A percentile compares a stretch with the other conserved stretches of the same genome.
These are phyloP conservation scores for Chalaropsis ovoidea DNA, from an alignment of 2,329 filamentous ascomycete genomes.

Conservation along the genomic window DNA sequence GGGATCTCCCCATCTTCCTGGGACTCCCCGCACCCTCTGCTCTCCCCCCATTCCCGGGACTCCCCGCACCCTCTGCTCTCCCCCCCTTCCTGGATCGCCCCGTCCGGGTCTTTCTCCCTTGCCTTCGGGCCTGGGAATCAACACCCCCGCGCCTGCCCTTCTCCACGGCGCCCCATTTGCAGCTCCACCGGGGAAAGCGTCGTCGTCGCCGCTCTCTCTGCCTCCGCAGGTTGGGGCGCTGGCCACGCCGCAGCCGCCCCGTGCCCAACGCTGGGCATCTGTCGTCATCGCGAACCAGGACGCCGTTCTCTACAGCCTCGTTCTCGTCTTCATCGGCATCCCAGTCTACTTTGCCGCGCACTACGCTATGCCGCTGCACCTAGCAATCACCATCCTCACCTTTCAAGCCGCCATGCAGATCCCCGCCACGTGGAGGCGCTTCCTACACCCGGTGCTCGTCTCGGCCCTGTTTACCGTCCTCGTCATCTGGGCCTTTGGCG, in stretches of 20 bases:
- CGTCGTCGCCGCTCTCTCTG: constrained; percentile 14
- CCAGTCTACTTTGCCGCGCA: constrained; percentile 45
- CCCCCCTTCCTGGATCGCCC: constrained; percentile 16
- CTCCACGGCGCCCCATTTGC: constrained; percentile 18
- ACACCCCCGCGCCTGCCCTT: constrained; percentile 29
- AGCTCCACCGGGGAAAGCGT: background rate
- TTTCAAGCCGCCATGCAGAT: constrained; percentile 44
- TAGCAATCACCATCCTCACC: constrained; percentile 41
- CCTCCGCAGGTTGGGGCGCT: constrained; percentile 32
- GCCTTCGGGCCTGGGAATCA: constrained; percentile 27
- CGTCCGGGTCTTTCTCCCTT: constrained; percentile 25
- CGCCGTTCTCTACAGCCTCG: constrained; percentile 35
- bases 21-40: background rate
- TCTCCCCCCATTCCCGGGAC: constrained; percentile 1
- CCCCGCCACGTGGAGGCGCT: constrained; percentile 40
- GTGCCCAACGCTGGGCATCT: constrained; percentile 43
- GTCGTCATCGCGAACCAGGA: constrained; percentile 40
- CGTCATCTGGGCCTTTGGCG: constrained; percentile 44
- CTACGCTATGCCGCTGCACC: constrained; percentile 44
- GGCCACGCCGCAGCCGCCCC: constrained; percentile 36
- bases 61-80: constrained; percentile 11
- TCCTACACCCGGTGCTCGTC: constrained; percentile 49
- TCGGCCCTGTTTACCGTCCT: constrained; percentile 46
- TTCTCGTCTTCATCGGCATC: constrained; percentile 44
- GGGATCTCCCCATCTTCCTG: background rate